Conservation (phyloP, 2,329 filamentous ascomycete species). For the Trichoderma breve region DNA sequence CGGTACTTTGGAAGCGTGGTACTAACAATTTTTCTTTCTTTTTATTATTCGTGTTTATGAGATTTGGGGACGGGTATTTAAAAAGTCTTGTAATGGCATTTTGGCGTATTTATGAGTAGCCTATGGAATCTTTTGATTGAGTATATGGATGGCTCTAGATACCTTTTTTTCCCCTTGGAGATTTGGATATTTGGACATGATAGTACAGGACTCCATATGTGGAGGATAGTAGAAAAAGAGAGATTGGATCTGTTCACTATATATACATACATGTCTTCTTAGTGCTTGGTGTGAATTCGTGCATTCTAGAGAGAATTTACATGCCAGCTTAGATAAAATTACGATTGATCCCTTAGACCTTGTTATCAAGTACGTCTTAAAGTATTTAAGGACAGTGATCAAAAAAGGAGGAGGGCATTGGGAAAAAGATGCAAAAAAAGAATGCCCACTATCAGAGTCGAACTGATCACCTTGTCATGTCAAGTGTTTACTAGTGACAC, state of each 20-base stretch:
- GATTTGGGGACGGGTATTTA: background rate
- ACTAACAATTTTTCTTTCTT: too few species aligned
- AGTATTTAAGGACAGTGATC: background rate
- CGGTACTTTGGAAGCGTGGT: background rate
- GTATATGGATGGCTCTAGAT: background rate
- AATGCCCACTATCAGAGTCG: conserved; percentile 22
- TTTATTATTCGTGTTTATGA: background rate
- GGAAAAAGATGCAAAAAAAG: background rate
- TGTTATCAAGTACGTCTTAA: too few species aligned
- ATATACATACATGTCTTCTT: background rate
- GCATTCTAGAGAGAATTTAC: too few species aligned
- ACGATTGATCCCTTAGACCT: background rate
- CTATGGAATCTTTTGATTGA: background rate
- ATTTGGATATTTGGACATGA: background rate
- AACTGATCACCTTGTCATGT: conserved; percentile 23
- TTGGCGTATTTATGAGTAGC: background rate
- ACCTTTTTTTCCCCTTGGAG: background rate
- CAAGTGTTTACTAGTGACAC: conserved; percentile 20
- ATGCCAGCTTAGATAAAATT: background rate
- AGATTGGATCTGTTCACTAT: background rate
- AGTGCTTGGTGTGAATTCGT: background rate
- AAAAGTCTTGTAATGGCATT: background rate
- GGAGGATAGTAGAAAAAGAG: background rate
- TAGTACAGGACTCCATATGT: background rate
- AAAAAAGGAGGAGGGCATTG: background rate